A percentile compares a stretch with the other conserved stretches of the same genome.
Evolutionary conservation across 2,329 filamentous ascomycete genomes (phyloP).

Genomic region (Colletotrichum eleusines): DNA sequence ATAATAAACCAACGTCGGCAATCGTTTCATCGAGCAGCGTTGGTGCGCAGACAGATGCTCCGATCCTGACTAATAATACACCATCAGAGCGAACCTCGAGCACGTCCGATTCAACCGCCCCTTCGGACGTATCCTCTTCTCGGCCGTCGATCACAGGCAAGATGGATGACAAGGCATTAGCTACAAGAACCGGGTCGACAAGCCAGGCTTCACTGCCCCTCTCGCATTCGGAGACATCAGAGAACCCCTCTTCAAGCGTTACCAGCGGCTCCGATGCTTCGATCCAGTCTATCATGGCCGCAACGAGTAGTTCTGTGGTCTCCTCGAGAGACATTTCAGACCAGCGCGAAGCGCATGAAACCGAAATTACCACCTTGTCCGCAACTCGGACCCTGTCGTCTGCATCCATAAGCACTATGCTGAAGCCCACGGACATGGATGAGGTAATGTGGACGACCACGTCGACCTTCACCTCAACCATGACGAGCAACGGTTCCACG

Average conservation of each 20-base stretch:
- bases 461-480: conserved; percentile 20
- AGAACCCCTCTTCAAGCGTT: background rate
- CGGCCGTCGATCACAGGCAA: background rate
- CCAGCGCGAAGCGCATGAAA: background rate
- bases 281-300: background rate
- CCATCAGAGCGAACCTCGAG: background rate
- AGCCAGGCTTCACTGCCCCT: background rate
- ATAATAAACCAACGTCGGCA: background rate
- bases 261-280: background rate
- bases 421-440: background rate
- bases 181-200: no score
- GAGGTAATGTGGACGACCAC: background rate
- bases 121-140: background rate
- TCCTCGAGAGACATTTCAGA: background rate
- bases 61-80: background rate
- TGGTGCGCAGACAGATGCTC: no score
- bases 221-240: background rate
- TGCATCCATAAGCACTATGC: background rate
- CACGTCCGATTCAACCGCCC: background rate
- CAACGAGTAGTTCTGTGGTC: background rate
- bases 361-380: background rate
- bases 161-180: background rate
- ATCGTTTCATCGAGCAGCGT: background rate
- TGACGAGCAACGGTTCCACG: conserved; percentile 13
- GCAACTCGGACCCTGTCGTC: background rate